Evolutionary conservation across 106 monocot genomes (phyloP).

Genomic region (Dioscorea zingiberensis): DNA sequence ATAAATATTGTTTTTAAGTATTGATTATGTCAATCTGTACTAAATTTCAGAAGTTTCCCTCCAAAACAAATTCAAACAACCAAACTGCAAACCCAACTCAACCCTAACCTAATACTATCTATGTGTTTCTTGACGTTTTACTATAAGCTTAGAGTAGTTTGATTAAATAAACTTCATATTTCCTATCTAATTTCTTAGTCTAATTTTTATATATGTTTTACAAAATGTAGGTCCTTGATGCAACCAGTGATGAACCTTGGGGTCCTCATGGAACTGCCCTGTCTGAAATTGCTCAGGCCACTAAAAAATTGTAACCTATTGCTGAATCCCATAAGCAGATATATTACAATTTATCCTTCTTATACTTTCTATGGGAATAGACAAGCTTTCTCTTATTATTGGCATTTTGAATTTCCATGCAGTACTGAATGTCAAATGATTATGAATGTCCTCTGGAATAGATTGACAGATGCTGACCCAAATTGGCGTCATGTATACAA

Average conservation of each 20-base stretch:
- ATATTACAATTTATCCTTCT: no score
- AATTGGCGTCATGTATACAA: conserved; percentile 96
- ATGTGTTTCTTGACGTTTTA: no score
- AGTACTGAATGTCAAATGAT: conserved; percentile 84
- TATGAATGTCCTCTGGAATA: conserved; percentile 90
- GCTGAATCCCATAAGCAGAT: no score
- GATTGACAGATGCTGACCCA: conserved; percentile 54
- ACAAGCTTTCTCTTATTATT: background rate
- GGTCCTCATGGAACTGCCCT: conserved; percentile 97
- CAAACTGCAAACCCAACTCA: no score
- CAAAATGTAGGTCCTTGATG: conserved; percentile 80
- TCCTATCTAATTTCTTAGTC: background rate
- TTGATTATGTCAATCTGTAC: no score
- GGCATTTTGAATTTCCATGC: conserved; percentile 8
- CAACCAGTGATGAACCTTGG: conserved; percentile 95
- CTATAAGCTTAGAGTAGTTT: no score
- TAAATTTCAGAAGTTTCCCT: no score
- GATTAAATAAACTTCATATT: no score
- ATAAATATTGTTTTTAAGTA: no score
- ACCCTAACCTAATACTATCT: no score
- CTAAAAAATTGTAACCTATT: conserved; percentile 73
- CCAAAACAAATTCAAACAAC: no score
- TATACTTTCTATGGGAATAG: no score
- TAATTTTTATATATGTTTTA: background rate
- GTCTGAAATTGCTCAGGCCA: conserved; percentile 71